Evolutionary conservation across 1,139 yeast genomes (phyloP).

Genomic region (Hansenula sp.): DNA sequence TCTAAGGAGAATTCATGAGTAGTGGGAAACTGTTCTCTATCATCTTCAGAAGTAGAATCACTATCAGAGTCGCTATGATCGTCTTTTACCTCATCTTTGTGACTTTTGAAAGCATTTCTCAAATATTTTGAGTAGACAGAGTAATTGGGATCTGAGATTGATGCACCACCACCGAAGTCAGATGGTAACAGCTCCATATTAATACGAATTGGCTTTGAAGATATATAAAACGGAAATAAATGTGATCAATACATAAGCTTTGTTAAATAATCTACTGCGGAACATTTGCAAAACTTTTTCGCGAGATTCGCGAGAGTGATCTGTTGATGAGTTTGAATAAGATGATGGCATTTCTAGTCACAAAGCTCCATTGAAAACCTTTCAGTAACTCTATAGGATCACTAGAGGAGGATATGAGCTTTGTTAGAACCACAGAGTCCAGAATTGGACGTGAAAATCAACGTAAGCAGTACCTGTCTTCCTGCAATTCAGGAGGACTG

Average conservation of each 20-base stretch:
- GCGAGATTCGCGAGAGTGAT: too few relatives aligned
- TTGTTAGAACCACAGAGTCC: conserved; percentile 5
- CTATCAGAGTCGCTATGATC: conserved; percentile 3
- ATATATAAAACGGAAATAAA: too few relatives aligned
- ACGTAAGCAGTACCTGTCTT: conserved; percentile 3
- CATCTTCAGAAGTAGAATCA: conserved; percentile 12
- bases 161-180: background rate
- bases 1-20: conserved; percentile 14
- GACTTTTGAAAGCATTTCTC: background rate
- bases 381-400: background rate
- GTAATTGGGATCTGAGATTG: background rate
- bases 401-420: background rate
- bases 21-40: conserved; percentile 15
- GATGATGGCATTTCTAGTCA: too few relatives aligned
- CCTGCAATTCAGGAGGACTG: background rate
- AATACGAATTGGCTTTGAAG: too few relatives aligned
- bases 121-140: background rate
- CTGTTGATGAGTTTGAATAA: too few relatives aligned
- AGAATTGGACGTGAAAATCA: conserved; percentile 22
- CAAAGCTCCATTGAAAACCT: background rate
- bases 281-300: too few relatives aligned
- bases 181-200: conserved; percentile 8
- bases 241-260: too few relatives aligned
- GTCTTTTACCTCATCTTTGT: background rate
- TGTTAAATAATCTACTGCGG: too few relatives aligned